Conservation (phyloP, 2,329 filamentous ascomycete genomes). For the Biscogniauxia mediterranea region DNA sequence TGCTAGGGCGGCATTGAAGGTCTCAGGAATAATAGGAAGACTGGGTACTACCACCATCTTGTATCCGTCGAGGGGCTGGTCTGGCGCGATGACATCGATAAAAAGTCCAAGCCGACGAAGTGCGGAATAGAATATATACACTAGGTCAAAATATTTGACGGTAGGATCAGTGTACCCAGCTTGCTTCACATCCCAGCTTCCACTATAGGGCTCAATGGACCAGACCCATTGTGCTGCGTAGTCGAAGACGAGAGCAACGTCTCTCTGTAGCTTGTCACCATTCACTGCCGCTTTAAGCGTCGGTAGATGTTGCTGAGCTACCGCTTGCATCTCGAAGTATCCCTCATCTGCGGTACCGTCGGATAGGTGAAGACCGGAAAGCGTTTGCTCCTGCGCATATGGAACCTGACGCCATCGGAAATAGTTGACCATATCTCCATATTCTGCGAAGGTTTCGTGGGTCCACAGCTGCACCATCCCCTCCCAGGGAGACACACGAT, state of each 20-base stretch:
- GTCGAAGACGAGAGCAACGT: constrained; percentile 22
- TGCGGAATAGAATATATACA: constrained; percentile 21
- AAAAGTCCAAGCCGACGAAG: constrained; percentile 24
- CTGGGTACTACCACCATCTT: constrained; percentile 24
- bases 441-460: constrained; percentile 20
- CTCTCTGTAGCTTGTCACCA: constrained; percentile 13
- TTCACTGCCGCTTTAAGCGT: constrained; percentile 6
- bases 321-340: constrained; percentile 12
- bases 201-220: constrained; percentile 24
- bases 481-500: constrained; percentile 17
- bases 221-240: constrained; percentile 22
- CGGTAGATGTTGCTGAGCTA: constrained; percentile 19
- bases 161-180: constrained; percentile 13
- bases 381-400: constrained; percentile 24
- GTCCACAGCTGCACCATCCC: constrained; percentile 26
- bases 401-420: constrained; percentile 26
- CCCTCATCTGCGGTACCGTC: constrained; percentile 21
- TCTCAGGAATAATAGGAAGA: constrained; percentile 19
- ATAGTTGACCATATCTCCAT: constrained; percentile 21
- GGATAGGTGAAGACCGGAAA: constrained; percentile 20
- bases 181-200: constrained; percentile 19
- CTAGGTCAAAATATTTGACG: constrained; percentile 17
- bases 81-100: constrained; percentile 20
- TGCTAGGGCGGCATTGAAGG: constrained; percentile 13
- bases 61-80: constrained; percentile 20